Base-by-base conservation (phyloP, 352 stramenopile species). In the Blastocystis sp. region DNA sequence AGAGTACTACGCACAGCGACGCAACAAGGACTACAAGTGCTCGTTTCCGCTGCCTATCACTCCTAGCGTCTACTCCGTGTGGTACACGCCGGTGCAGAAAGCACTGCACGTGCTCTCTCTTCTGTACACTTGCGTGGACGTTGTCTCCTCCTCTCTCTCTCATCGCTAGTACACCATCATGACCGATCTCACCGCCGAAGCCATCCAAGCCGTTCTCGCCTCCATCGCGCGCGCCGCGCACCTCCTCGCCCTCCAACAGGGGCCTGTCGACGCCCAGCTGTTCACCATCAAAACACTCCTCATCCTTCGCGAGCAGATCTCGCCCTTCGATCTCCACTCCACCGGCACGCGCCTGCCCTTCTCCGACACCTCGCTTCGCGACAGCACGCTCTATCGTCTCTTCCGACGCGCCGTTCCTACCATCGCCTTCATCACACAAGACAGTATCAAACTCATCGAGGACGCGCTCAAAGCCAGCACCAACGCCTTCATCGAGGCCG, bases 231-330 rank as follows among this genome's bases (percentile, higher is more conserved):
- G 42, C 9, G 71, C 71, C 28, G 42, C 71, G 1, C 10, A 7
- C 4, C 14, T 40, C 3, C 62, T 81, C 42, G 1, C 24, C 28
- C 11, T n/a, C 4, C 11, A 43, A 17, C 42, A 74, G 64, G 65
- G 45, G 11, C 28, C 40, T 14, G 7, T 81, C 28, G 71, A 81
- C 52, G 17, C 19, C 19, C 10, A 63, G 52, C 40, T 81, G 17
- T 81, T 81, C 40, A n/a, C 4, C 3, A 68, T 81, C 43, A 81
- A 81, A 42, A 81, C 71, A 24, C 59, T 81, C 17, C 71, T 81
- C 24, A 81, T 81, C 42, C 71, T 81, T 3, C 71, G 71, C 59
- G 71, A 81, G 19, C 71, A 81, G 71, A 63, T 81, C 42, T 63
- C 71, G 7, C 71, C 71, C 6, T 81, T 81, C 34, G 71, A 81